A percentile compares a stretch with the other conserved stretches of the same genome.
Conservation (phyloP, 2,329 filamentous ascomycete species). For the Domatiomyces globalis region DNA sequence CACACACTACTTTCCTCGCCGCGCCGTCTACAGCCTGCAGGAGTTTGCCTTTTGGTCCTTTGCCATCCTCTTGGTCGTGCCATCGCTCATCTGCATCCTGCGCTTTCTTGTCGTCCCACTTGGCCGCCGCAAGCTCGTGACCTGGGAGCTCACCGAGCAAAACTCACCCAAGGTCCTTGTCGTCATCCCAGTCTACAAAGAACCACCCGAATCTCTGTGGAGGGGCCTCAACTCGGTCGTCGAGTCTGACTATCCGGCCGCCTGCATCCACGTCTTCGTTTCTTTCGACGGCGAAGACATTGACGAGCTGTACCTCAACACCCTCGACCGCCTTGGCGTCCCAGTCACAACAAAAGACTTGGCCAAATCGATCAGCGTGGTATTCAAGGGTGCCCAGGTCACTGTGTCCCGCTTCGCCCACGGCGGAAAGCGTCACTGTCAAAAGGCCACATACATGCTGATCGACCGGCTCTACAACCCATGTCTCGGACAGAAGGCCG, state of each 20-base stretch:
- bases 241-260: slow-evolving; percentile 81
- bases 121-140: slow-evolving; percentile 67
- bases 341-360: slow-evolving; percentile 62
- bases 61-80: slow-evolving; percentile 66
- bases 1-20: slow-evolving; percentile 54
- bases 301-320: slow-evolving; percentile 77
- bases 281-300: slow-evolving; percentile 87
- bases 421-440: slow-evolving; percentile 84
- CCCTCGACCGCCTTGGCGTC: slow-evolving; percentile 71
- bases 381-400: slow-evolving; percentile 66
- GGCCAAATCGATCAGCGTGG: slow-evolving; percentile 79
- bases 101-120: slow-evolving; percentile 78
- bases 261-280: slow-evolving; percentile 86
- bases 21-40: slow-evolving; percentile 60
- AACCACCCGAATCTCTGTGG: slow-evolving; percentile 69
- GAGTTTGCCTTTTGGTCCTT: slow-evolving; percentile 97
- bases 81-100: slow-evolving; percentile 88
- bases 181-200: slow-evolving; percentile 94
- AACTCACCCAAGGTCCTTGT: slow-evolving; percentile 89
- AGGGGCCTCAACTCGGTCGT: slow-evolving; percentile 84
- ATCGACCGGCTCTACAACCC: slow-evolving; percentile 85
- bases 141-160: slow-evolving; percentile 66
- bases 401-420: slow-evolving; percentile 87
- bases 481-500: slow-evolving; percentile 76
- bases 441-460: slow-evolving; percentile 82